Conservation (phyloP, 164 flowering plant species). For the Chimonanthus praecox region DNA sequence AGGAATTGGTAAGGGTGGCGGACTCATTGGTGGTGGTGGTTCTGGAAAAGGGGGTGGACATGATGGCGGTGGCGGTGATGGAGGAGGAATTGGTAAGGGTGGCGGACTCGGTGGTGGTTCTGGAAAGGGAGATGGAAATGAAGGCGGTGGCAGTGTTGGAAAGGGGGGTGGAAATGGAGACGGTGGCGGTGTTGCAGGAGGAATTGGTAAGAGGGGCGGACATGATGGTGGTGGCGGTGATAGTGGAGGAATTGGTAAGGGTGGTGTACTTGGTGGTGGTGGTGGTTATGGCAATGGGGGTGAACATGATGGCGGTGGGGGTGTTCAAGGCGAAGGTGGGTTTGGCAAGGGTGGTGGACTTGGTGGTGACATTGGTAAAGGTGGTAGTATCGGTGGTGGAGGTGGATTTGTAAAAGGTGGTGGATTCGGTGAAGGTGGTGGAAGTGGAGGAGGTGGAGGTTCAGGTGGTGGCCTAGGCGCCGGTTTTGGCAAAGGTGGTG, state of each 20-base stretch:
- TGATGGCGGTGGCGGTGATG: not conserved
- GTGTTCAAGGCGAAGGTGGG: not conserved
- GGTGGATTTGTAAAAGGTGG: constrained; percentile 12
- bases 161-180: not conserved
- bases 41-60: not conserved
- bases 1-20: not conserved
- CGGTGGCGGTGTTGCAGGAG: not conserved
- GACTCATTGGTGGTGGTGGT: not conserved
- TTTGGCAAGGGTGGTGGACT: not conserved
- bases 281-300: not conserved
- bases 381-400: constrained; percentile 17
- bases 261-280: constrained; percentile 5
- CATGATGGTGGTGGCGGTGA: constrained; percentile 10
- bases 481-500: constrained; percentile 28
- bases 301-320: constrained; percentile 14
- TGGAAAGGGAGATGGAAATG: not conserved
- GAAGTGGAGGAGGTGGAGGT: constrained; percentile 25
- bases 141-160: not conserved
- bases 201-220: not conserved
- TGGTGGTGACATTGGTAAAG: constrained; percentile 18
- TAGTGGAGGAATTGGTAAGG: constrained; percentile 3
- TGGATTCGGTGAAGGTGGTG: constrained; percentile 19
- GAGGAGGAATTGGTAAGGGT: constrained; percentile 3
- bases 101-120: not conserved
- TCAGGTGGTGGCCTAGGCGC: constrained; percentile 17